Base-by-base conservation (phyloP, 768 basidiomycete species). In the Mrakia blollopis region DNA sequence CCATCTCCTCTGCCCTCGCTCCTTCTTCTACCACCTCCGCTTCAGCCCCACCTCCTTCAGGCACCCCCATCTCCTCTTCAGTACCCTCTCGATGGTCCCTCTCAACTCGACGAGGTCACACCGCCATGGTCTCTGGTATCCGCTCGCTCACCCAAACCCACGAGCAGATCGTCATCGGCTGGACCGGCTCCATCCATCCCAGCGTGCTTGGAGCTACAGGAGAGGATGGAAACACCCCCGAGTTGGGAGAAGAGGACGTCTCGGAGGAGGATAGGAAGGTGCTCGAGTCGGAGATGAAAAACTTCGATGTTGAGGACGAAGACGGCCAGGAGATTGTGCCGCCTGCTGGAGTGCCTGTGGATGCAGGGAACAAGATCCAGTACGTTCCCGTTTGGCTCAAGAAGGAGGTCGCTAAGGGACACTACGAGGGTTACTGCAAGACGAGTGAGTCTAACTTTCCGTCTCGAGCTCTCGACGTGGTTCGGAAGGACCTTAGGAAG, bases 341-440 rank as follows among this genome's bases (percentile, higher is more conserved):
- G 7, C 28, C 57, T 4, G 37, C 72, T 30, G 72, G 65, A 44
- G 44, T 44, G 39, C 50, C 69, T 11, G 73, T 79, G n/a, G 83
- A 85, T 63, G 62, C 67, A 6, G 83, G 85, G 47, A 83, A 88
- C 79, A 89, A 87, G 81, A 89, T 91, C 68, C 87, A 85, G 21
- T 97, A 93, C 80, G 88, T 92, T 10, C 94, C 96, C 7, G 92
- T 99, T 18, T 97, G 92, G 92, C 86, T 95, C 50, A 90, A 92
- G 80, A 92, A 93, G 80, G 88, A 91, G 82, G 88, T 94, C 54
- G 94, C 93, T 30, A 92, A 94, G 81, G 93, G 91, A 0, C 94
- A 97, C 83, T 97, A 98, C 82, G 94, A 98, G 80, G 95, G 94
- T 0, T 98, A 97, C 83, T 98, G 95, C 88, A 99, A 99, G 84